phyloP scores from a whole-genome alignment of 306 rosid genomes.

The Fagus crenata region DNA sequence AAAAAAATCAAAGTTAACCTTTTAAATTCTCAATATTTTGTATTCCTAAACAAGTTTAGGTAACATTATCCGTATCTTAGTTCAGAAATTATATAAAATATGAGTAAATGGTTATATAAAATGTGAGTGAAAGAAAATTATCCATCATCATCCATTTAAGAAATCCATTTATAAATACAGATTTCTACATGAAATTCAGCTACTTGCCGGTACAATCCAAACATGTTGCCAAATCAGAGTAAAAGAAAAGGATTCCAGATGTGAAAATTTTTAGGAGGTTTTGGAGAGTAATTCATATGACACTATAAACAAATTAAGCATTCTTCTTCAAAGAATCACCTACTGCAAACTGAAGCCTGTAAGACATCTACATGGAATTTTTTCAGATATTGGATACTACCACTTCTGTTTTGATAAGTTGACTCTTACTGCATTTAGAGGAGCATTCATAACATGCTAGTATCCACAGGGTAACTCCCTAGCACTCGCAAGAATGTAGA shows the following conservation, averaged over 20 bases:
- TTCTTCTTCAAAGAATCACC: neutral
- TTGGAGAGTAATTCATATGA: neutral
- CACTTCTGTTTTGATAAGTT: neutral
- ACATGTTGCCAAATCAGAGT: neutral
- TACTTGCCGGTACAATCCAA: neutral
- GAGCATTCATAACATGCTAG: slow-evolving; percentile 45
- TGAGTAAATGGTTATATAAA: neutral
- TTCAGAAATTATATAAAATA: too few species aligned
- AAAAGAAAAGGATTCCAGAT: neutral
- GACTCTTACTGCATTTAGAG: slow-evolving; percentile 29
- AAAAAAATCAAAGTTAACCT: neutral
- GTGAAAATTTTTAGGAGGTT: neutral
- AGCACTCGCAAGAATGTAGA: slow-evolving; percentile 94
- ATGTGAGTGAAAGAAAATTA: neutral
- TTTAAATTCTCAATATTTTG: too few species aligned
- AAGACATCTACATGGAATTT: neutral
- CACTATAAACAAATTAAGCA: neutral
- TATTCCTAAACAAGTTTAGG: too few species aligned
- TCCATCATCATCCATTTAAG: neutral
- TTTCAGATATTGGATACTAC: neutral
- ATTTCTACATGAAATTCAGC: neutral
- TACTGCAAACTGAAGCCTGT: neutral
- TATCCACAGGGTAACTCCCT: slow-evolving; percentile 95
- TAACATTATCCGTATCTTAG: neutral
- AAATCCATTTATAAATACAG: neutral